Percentiles rank a stretch among this genome's conserved stretches.
These are phyloP conservation scores for Abrus pulchellus DNA, from an alignment of 306 rosid genomes.

Conservation along the genomic window DNA sequence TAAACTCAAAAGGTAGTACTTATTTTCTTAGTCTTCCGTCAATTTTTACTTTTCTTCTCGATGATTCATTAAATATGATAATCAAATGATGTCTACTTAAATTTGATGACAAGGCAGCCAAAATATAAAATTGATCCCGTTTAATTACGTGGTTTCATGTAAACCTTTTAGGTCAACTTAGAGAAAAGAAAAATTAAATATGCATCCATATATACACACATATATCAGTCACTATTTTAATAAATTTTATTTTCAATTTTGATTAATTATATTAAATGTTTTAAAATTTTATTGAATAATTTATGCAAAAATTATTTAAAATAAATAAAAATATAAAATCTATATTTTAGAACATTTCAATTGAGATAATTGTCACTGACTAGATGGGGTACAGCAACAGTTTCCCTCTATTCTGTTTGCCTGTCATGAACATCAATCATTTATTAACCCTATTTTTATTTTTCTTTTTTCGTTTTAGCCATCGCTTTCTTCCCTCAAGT, in stretches of 20 bases:
- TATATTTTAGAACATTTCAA: not conserved
- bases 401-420: not conserved
- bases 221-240: not conserved
- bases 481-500: not conserved
- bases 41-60: not conserved
- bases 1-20: not conserved
- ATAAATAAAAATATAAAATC: not conserved
- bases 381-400: not conserved
- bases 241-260: not conserved
- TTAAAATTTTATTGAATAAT: not conserved
- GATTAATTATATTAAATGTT: not conserved
- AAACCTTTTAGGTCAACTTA: not conserved
- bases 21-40: too few relatives aligned
- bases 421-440: not conserved
- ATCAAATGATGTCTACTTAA: not conserved
- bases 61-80: constrained; percentile 2
- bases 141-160: not conserved
- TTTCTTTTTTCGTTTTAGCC: not conserved
- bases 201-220: too few relatives aligned
- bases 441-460: not conserved
- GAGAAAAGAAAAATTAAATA: not conserved
- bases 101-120: not conserved
- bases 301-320: not conserved
- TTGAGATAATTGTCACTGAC: not conserved
- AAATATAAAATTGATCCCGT: not conserved